Percentiles rank a stretch among this genome's conserved stretches.
phyloP scores from a whole-genome alignment of 2,329 filamentous ascomycete species.

The Aspergillus pseudotamarii region DNA sequence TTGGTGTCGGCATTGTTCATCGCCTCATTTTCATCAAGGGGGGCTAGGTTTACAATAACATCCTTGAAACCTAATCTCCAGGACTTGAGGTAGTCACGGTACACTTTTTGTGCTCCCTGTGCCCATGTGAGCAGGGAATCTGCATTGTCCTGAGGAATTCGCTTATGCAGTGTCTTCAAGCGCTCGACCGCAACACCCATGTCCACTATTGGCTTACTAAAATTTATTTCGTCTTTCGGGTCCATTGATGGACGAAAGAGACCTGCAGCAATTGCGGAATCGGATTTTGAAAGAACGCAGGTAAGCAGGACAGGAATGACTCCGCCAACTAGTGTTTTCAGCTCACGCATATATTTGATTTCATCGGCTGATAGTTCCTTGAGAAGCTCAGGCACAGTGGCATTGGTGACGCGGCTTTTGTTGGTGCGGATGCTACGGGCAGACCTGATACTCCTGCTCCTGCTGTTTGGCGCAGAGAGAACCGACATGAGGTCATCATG shows the following conservation, averaged over 20 bases:
- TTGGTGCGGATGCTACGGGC: slow-evolving; percentile 77
- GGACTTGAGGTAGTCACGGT: slow-evolving; percentile 79
- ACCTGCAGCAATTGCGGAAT: slow-evolving; percentile 64
- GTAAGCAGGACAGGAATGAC: slow-evolving; percentile 90
- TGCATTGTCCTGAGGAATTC: slow-evolving; percentile 73
- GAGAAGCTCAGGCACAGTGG: slow-evolving; percentile 75
- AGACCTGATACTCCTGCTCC: slow-evolving; percentile 71
- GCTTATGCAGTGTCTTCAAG: slow-evolving; percentile 76
- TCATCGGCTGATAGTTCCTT: slow-evolving; percentile 82
- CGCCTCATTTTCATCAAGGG: slow-evolving; percentile 66
- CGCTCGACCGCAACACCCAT: slow-evolving; percentile 92
- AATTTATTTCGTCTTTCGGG: slow-evolving; percentile 59
- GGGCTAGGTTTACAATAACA: slow-evolving; percentile 88
- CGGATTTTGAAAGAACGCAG: slow-evolving; percentile 75
- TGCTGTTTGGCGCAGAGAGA: slow-evolving; percentile 67
- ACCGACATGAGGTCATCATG: slow-evolving; percentile 95
- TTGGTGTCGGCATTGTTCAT: slow-evolving; percentile 47
- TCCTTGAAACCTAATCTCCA: slow-evolving; percentile 96
- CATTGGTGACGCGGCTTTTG: slow-evolving; percentile 66
- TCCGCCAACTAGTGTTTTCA: slow-evolving; percentile 90
- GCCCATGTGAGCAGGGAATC: slow-evolving; percentile 80
- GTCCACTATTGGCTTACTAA: slow-evolving; percentile 85
- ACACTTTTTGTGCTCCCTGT: slow-evolving; percentile 73
- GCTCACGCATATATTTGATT: slow-evolving; percentile 81
- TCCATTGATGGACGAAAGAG: slow-evolving; percentile 65